Conservation (phyloP, 495 filamentous ascomycete genomes). For the Lasiosphaeria miniovina region DNA sequence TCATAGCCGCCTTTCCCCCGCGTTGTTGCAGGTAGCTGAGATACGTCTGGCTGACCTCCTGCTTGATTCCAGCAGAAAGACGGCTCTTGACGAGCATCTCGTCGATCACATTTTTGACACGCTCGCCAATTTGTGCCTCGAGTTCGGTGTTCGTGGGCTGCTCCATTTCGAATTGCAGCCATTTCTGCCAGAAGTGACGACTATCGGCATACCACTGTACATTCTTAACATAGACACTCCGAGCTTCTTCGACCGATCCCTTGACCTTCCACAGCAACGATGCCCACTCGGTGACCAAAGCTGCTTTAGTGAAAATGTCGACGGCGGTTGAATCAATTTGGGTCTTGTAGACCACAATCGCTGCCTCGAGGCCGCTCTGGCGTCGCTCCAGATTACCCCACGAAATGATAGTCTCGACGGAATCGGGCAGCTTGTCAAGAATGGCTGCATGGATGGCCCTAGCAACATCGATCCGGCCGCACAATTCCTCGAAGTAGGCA, state of each 20-base stretch:
- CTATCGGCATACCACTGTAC: constrained; percentile 83
- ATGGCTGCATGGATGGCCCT: constrained; percentile 81
- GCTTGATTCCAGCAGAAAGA: constrained; percentile 63
- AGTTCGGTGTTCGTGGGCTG: constrained; percentile 70
- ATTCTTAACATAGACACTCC: constrained; percentile 79
- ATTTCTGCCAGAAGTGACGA: constrained; percentile 88
- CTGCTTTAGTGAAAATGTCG: constrained; percentile 79
- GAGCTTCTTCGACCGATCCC: constrained; percentile 79
- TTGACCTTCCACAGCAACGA: constrained; percentile 86
- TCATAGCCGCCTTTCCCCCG: constrained; percentile 77
- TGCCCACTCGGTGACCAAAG: constrained; percentile 87
- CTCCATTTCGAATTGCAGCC: constrained; percentile 82
- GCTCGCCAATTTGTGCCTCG: constrained; percentile 64
- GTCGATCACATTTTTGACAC: constrained; percentile 76
- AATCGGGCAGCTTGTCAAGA: constrained; percentile 60
- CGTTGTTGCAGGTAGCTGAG: constrained; percentile 81
- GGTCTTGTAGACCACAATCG: constrained; percentile 77
- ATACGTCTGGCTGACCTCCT: constrained; percentile 76
- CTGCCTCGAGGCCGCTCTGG: constrained; percentile 79
- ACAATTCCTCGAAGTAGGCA: constrained; percentile 90
- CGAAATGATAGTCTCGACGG: constrained; percentile 83
- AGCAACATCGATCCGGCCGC: constrained; percentile 70
- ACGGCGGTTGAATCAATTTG: constrained; percentile 70
- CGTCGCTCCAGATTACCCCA: constrained; percentile 87
- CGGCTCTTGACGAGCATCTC: constrained; percentile 73